Percentiles rank a stretch among this genome's conserved stretches.
Evolutionary conservation across 352 stramenopile species (phyloP).

Genomic region (Globisporangium perplexum): DNA sequence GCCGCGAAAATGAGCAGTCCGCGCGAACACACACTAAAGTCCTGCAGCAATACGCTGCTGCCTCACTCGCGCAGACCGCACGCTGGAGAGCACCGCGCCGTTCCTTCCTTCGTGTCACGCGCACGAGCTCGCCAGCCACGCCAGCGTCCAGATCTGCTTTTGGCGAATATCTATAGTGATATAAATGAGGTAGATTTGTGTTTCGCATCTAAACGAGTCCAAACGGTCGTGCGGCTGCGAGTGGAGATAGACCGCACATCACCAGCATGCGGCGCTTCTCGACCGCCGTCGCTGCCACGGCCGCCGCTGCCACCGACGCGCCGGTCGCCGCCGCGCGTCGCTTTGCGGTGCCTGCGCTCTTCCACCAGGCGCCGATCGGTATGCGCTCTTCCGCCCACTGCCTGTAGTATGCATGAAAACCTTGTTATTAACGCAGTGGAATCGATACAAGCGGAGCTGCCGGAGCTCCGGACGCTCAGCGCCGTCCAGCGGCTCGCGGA

Average conservation of each 20-base stretch:
- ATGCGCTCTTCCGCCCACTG: neutral
- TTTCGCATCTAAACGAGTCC: neutral
- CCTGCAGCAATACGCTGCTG: no score
- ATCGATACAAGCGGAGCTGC: slow-evolving; percentile 25
- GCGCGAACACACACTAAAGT: no score
- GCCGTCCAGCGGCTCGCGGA: slow-evolving; percentile 46
- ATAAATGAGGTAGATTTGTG: neutral
- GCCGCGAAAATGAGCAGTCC: neutral
- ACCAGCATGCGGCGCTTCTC: slow-evolving; percentile 5
- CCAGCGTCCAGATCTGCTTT: neutral
- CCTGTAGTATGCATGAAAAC: neutral
- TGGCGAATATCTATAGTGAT: neutral
- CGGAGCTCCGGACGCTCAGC: slow-evolving; percentile 52
- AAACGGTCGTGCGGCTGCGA: neutral
- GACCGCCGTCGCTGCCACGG: neutral
- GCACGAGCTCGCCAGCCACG: neutral
- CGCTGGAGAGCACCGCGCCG: no score
- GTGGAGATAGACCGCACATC: neutral
- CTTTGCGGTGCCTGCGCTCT: slow-evolving; percentile 18
- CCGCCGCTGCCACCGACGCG: neutral
- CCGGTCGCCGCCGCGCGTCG: neutral
- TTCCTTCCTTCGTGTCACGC: no score
- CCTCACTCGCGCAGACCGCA: no score
- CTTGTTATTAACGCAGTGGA: neutral
- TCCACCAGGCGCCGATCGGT: slow-evolving; percentile 33